Evolutionary conservation across 495 filamentous ascomycete species (phyloP), one percentile per base, ranked within the genome.

Genomic region (Aspergillus incahuasiensis): DNA sequence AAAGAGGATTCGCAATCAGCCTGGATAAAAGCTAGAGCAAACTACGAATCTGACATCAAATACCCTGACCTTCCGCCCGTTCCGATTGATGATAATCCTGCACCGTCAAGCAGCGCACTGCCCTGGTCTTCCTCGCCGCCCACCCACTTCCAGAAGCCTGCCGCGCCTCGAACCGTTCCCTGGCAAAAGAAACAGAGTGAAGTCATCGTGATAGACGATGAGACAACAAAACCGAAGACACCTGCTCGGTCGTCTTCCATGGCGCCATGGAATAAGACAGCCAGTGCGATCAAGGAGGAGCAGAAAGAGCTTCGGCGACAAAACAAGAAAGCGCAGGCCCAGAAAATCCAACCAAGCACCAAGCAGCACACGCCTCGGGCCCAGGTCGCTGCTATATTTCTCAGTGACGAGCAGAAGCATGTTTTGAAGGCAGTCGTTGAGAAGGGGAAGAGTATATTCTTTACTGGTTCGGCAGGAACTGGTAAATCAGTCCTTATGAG

Each of bases 401-500:
- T 98, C 19, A 97, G 90, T 66, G 79, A 86, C 1, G 94, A 98
- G 67, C 94, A 98, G 68, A 75, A 78, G 42, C 81, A 86, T 56
- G 90, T 98, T n/a, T 75, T 92, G 50, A 80, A 88, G 15, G 71
- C 95, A 13, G 91, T 97, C 20, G 75, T 88, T 3, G 79, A 91
- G 4, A 66, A 86, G 34, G 74, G 77, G 30, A 88, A 91, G 64
- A 96, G 94, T 61, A 92, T 97, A 4, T 98, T 98, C 77, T 98
- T 97, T 71, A 98, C 94, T 2, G 94, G 94, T 54, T 95, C 94
- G 40, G 94, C 94, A 53, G 94, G 94, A 79, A 98, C 94, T 19
- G 94, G 94, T 57, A 98, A 98, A 73, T 98, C 94, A 0, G 94
- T 97, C 3, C 75, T 98, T 45, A 87, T 98, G 78, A 82, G 94